Base-by-base conservation (phyloP, 345 rosid genomes). In the Melaleuca quinquenervia region DNA sequence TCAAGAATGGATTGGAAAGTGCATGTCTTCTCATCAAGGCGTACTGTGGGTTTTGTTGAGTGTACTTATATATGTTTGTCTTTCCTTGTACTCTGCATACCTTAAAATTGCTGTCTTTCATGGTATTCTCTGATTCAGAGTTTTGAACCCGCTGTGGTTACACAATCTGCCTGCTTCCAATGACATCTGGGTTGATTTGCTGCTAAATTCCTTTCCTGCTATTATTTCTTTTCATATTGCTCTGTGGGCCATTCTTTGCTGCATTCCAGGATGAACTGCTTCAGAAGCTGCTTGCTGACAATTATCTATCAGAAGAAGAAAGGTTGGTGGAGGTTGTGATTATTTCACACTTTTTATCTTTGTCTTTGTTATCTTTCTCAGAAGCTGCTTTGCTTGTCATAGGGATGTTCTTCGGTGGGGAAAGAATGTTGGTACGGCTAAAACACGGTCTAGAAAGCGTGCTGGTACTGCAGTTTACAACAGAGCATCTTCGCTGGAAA, bases 261-360 rank as follows among this genome's bases (percentile, higher is more conserved):
- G 78, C 60, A 52, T 88, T 83, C 84, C 92, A 96, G 98, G 96
- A 97, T 89, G 96, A 95, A 29, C 92, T 97, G 91, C 95, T 97
- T 50, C 95, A 93, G 84, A 93, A 94, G 89, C 98, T 96, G 88
- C 87, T 94, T 70, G 90, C 87, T 87, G 96, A 92, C 80, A 89
- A 91, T 86, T 93, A 83, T 93, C 89, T 96, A 85, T 88, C 95
- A 50, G 85, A 89, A 45, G 94, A 92, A 41, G 99, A 97, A 94
- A 94, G 96, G 99, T 95, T 50, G 84, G 93, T 89, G 27, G 16
- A 85, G 78, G 52, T 75, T 24, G 15, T 8, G 24, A 56, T 29
- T 20, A 82, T 45, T 45, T 27, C 44, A 62, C 32, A 8, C 4
- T 6, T 84, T 29, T 52, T 53, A 36, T 29, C 48, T 84, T 78